Conservation (phyloP, 2,329 filamentous ascomycete genomes). For the Ophiostoma perfectum region DNA sequence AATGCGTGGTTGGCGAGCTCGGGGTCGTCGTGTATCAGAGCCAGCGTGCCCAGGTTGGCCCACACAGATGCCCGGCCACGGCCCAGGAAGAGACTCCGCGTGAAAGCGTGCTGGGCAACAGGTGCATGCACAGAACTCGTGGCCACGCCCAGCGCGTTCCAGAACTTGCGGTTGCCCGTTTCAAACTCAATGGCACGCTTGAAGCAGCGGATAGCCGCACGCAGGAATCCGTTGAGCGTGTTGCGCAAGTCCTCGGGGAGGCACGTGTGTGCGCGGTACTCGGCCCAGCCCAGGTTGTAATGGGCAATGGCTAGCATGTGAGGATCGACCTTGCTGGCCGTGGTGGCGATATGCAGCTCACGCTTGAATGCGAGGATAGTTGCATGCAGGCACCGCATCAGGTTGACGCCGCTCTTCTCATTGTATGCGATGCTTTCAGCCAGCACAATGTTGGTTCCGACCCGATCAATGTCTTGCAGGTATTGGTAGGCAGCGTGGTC, state of each 20-base stretch:
- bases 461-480: constrained; percentile 64
- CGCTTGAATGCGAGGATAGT: constrained; percentile 83
- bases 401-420: constrained; percentile 44
- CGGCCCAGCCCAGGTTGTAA: constrained; percentile 95
- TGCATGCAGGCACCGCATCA: constrained; percentile 60
- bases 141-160: constrained; percentile 90
- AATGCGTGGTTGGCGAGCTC: constrained; percentile 88
- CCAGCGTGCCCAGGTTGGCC: constrained; percentile 86
- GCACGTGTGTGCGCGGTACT: constrained; percentile 72
- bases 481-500: constrained; percentile 48
- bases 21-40: constrained; percentile 74
- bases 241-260: constrained; percentile 49
- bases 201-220: constrained; percentile 81
- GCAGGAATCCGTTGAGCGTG: constrained; percentile 63
- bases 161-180: constrained; percentile 89
- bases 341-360: constrained; percentile 68
- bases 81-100: constrained; percentile 86
- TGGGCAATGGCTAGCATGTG: constrained; percentile 93
- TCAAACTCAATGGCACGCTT: constrained; percentile 95
- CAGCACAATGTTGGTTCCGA: constrained; percentile 42
- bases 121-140: constrained; percentile 80
- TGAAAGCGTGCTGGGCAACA: constrained; percentile 88
- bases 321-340: constrained; percentile 64
- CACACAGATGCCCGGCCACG: constrained; percentile 79
- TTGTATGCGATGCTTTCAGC: constrained; percentile 44